Evolutionary conservation across 2,329 filamentous ascomycete genomes (phyloP).

Genomic region (Diaporthe amygdali): DNA sequence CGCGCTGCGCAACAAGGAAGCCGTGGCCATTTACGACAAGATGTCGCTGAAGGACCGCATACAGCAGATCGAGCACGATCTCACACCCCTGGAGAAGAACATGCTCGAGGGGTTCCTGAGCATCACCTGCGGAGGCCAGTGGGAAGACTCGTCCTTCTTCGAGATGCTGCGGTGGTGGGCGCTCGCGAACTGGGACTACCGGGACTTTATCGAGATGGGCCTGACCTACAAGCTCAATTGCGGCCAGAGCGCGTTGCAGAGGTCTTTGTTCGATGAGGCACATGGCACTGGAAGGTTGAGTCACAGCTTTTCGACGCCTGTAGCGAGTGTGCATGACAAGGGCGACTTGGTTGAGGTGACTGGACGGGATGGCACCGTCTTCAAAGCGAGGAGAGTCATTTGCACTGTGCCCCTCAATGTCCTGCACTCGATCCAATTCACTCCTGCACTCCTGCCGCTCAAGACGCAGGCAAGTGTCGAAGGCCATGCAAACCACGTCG

Average conservation of each 20-base stretch:
- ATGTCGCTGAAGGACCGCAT: conserved; percentile 49
- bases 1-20: conserved; percentile 37
- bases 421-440: conserved; percentile 44
- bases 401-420: conserved; percentile 51
- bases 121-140: conserved; percentile 45
- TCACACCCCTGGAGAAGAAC: conserved; percentile 46
- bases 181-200: conserved; percentile 45
- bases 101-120: conserved; percentile 46
- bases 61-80: conserved; percentile 41
- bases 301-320: conserved; percentile 47
- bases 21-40: conserved; percentile 39
- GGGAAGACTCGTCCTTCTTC: conserved; percentile 48
- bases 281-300: conserved; percentile 41
- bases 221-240: conserved; percentile 47
- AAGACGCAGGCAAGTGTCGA: conserved; percentile 42
- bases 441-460: conserved; percentile 40
- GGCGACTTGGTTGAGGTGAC: conserved; percentile 38
- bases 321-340: conserved; percentile 37
- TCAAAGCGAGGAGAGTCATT: conserved; percentile 39
- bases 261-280: conserved; percentile 50
- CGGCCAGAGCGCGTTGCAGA: conserved; percentile 51
- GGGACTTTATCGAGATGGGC: conserved; percentile 43
- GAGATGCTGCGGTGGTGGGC: conserved; percentile 57
- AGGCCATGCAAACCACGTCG: conserved; percentile 50
- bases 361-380: conserved; percentile 36